Evolutionary conservation across 2,329 filamentous ascomycete species (phyloP).

Genomic region (Exophiala sideris): DNA sequence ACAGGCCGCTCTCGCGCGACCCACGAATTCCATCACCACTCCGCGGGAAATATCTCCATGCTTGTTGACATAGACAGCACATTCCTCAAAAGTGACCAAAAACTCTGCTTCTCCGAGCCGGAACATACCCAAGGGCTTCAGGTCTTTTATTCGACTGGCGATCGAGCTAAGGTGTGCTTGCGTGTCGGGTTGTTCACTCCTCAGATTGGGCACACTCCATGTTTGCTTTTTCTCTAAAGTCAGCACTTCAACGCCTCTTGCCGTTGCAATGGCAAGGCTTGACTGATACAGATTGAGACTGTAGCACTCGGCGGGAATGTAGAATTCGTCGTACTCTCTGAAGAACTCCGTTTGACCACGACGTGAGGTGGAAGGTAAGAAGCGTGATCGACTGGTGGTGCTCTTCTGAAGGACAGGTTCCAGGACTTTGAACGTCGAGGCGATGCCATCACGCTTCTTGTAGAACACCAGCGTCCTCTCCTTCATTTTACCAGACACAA

Average conservation of each 20-base stretch:
- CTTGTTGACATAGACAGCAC: constrained; percentile 96
- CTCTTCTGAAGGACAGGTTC: constrained; percentile 95
- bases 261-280: constrained; percentile 84
- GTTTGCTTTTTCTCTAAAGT: constrained; percentile 96
- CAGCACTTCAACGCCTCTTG: constrained; percentile 90
- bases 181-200: constrained; percentile 56
- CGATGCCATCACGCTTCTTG: constrained; percentile 89
- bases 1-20: constrained; percentile 79
- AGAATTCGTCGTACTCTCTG: constrained; percentile 98
- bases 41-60: constrained; percentile 91
- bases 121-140: constrained; percentile 93
- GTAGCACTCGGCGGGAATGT: constrained; percentile 92
- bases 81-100: constrained; percentile 89
- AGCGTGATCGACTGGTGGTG: constrained; percentile 73
- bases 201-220: constrained; percentile 84
- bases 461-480: constrained; percentile 92
- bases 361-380: constrained; percentile 55
- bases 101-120: constrained; percentile 89
- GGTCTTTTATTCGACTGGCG: constrained; percentile 74
- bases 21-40: constrained; percentile 99
- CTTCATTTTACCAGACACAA: constrained; percentile 95
- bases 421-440: constrained; percentile 91
- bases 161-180: constrained; percentile 73
- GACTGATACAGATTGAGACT: constrained; percentile 95
- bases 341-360: constrained; percentile 86